phyloP scores from a whole-genome alignment of 345 rosid genomes.

The Cardiospermum halicacabum region DNA sequence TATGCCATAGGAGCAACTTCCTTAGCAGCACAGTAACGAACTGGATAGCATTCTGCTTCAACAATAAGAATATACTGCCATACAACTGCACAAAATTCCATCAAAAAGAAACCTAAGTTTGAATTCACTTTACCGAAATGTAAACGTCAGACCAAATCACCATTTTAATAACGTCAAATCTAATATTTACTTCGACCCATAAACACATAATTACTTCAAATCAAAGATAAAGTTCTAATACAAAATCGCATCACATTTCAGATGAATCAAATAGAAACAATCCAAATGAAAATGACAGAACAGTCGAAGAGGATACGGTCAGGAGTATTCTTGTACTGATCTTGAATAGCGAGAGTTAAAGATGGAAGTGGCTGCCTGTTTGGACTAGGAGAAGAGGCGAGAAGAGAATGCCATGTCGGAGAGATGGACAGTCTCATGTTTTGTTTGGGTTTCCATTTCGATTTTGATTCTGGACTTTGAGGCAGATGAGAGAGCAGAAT shows the following conservation, averaged over 20 bases:
- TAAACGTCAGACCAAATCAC: not conserved
- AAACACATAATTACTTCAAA: not conserved
- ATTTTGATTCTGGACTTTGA: not conserved
- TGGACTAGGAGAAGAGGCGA: constrained; percentile 69
- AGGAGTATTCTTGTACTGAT: constrained; percentile 9
- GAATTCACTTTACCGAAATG: not conserved
- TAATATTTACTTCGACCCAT: not conserved
- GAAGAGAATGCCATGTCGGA: constrained; percentile 66
- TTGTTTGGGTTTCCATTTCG: constrained; percentile 12
- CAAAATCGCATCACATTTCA: not conserved
- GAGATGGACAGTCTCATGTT: not conserved
- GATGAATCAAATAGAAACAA: too few species aligned
- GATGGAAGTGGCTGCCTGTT: constrained; percentile 44
- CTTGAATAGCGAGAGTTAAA: not conserved
- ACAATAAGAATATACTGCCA: constrained; percentile 39
- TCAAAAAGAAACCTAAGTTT: not conserved
- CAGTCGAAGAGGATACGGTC: not conserved
- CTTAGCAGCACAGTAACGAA: constrained; percentile 71
- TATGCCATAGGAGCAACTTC: constrained; percentile 62
- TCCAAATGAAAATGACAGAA: not conserved
- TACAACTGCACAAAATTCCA: constrained; percentile 44
- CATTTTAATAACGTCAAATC: not conserved
- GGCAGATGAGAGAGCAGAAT: not conserved
- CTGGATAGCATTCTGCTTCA: constrained; percentile 44
- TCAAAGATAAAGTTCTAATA: not conserved